phyloP scores from a whole-genome alignment of 2,329 filamentous ascomycete species.

The Calonectria henricotiae region DNA sequence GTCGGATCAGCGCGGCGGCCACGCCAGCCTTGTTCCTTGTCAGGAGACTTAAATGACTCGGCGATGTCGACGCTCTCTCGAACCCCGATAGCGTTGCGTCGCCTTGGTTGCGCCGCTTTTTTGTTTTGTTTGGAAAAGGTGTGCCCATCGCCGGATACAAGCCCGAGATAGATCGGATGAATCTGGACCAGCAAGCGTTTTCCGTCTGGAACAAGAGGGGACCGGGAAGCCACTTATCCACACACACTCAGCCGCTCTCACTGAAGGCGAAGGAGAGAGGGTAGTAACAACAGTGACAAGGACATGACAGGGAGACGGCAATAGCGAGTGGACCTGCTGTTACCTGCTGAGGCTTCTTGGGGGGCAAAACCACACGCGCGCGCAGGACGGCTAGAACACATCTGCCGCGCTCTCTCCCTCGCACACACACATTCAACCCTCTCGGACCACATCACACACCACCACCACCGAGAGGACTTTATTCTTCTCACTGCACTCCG shows the following conservation, averaged over 20 bases:
- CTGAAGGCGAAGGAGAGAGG: constrained; percentile 15
- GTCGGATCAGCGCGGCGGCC: constrained; percentile 23
- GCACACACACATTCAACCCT: constrained; percentile 11
- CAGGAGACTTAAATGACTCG: constrained; percentile 23
- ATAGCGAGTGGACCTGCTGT: constrained; percentile 11
- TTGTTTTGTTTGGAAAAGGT: not conserved
- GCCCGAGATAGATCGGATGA: constrained; percentile 14
- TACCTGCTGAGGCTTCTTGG: constrained; percentile 17
- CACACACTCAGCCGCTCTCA: constrained; percentile 15
- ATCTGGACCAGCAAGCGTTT: constrained; percentile 16
- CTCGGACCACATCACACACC: constrained; percentile 17
- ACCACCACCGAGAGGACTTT: constrained; percentile 10
- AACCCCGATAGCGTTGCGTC: constrained; percentile 5
- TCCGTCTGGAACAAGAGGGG: constrained; percentile 17
- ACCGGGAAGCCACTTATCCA: constrained; percentile 22
- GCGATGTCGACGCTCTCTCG: constrained; percentile 10
- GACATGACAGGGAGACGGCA: constrained; percentile 15
- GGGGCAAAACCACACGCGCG: constrained; percentile 3
- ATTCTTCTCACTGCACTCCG: constrained; percentile 11
- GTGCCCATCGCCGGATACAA: constrained; percentile 15
- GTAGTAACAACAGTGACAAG: constrained; percentile 16
- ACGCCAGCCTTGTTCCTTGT: constrained; percentile 28
- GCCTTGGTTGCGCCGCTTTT: not conserved
- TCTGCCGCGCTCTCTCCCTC: constrained; percentile 6
- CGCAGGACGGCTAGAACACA: constrained; percentile 2